These are phyloP conservation scores for Aschersonia sp. DNA, from an alignment of 2,329 filamentous ascomycete genomes.

Conservation along the genomic window DNA sequence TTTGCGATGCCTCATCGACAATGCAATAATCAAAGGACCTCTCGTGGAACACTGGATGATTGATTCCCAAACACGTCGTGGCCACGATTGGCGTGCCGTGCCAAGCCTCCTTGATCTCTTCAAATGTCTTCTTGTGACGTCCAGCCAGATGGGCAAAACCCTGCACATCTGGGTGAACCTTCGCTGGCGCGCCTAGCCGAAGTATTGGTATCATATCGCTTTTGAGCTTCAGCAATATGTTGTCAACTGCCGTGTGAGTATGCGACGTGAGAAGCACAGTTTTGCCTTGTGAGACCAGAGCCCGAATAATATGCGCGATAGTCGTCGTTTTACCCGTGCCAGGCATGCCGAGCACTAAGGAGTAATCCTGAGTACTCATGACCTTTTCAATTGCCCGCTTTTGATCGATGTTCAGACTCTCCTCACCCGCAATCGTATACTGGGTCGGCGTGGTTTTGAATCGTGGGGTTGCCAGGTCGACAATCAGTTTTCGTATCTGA, in stretches of 20 bases:
- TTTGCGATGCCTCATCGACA: conserved; percentile 94
- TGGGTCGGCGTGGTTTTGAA: conserved; percentile 57
- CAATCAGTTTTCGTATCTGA: conserved; percentile 64
- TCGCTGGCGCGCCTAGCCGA: conserved; percentile 71
- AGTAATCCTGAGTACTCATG: conserved; percentile 90
- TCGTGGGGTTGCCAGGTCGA: conserved; percentile 58
- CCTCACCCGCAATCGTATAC: conserved; percentile 46
- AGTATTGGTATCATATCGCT: conserved; percentile 65
- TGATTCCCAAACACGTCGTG: conserved; percentile 87
- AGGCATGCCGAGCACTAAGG: conserved; percentile 95
- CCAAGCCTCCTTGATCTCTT: conserved; percentile 74
- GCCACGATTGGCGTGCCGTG: conserved; percentile 80
- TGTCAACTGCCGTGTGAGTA: conserved; percentile 95
- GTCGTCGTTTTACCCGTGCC: conserved; percentile 97
- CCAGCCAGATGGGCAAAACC: conserved; percentile 71
- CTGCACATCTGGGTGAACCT: conserved; percentile 78
- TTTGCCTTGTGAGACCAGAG: conserved; percentile 77
- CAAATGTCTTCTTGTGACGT: conserved; percentile 59
- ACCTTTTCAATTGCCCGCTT: conserved; percentile 80
- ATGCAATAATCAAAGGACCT: conserved; percentile 96
- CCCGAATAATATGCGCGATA: conserved; percentile 91
- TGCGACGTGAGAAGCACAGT: conserved; percentile 89
- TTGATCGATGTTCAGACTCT: conserved; percentile 76
- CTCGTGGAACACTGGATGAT: conserved; percentile 75
- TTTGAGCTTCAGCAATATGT: conserved; percentile 86